Conservation (phyloP, 768 basidiomycete species). For the Lactarius quietus region DNA sequence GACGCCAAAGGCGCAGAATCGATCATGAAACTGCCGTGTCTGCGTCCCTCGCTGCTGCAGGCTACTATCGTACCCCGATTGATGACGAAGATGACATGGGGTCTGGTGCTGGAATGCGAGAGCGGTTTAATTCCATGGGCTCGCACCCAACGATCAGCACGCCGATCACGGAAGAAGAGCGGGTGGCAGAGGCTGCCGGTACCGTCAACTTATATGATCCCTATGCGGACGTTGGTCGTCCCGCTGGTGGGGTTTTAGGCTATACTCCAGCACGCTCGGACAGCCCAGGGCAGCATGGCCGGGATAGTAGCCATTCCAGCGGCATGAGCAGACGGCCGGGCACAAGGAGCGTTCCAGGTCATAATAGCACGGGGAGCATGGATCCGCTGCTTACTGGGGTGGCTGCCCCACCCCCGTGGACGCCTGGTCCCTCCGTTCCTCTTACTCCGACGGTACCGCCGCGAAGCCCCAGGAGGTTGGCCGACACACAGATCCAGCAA, state of each 20-base stretch:
- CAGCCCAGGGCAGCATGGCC: slow-evolving; percentile 40
- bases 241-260: slow-evolving; percentile 35
- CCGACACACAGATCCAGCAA: not conserved
- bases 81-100: slow-evolving; percentile 42
- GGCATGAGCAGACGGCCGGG: slow-evolving; percentile 29
- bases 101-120: slow-evolving; percentile 26
- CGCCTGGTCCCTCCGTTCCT: not conserved
- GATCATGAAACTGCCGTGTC: slow-evolving; percentile 70
- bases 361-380: slow-evolving; percentile 53
- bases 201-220: slow-evolving; percentile 16
- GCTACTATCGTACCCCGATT: slow-evolving; percentile 61
- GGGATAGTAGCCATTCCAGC: slow-evolving; percentile 29
- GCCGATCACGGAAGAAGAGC: slow-evolving; percentile 26
- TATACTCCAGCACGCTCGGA: slow-evolving; percentile 48
- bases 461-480: slow-evolving; percentile 18
- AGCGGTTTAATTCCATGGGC: slow-evolving; percentile 27
- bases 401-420: not conserved
- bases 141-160: slow-evolving; percentile 25
- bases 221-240: slow-evolving; percentile 15
- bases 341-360: slow-evolving; percentile 43
- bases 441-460: slow-evolving; percentile 12
- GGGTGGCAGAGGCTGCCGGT: slow-evolving; percentile 2
- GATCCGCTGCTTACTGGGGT: slow-evolving; percentile 53
- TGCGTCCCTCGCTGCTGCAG: slow-evolving; percentile 68
- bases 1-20: slow-evolving; percentile 54